These are phyloP conservation scores for Hortiboletus flavorubellus DNA, from an alignment of 768 basidiomycete genomes.

Conservation along the genomic window DNA sequence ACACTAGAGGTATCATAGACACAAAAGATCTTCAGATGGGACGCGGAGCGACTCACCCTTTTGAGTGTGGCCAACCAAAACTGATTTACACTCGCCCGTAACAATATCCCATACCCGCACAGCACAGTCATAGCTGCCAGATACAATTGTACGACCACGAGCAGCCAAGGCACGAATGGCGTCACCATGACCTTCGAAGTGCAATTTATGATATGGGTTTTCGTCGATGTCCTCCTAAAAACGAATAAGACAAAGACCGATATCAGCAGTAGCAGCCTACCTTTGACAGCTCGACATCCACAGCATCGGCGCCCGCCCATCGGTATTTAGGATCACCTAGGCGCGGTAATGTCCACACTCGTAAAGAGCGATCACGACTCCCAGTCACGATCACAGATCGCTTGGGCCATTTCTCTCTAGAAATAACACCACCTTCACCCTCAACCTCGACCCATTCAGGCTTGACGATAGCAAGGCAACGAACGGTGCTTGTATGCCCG, in stretches of 20 bases:
- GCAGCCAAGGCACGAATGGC: conserved; percentile 93
- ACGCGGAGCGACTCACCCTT: conserved; percentile 57
- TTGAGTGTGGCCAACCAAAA: conserved; percentile 83
- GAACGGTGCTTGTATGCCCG: conserved; percentile 94
- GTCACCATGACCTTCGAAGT: conserved; percentile 85
- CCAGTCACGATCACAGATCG: conserved; percentile 71
- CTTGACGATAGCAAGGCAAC: conserved; percentile 94
- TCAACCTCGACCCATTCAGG: conserved; percentile 83
- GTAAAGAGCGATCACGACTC: conserved; percentile 61
- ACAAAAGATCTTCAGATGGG: neutral
- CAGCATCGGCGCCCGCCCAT: conserved; percentile 59
- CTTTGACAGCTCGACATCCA: conserved; percentile 55
- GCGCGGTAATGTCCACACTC: conserved; percentile 65
- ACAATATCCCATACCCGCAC: conserved; percentile 95
- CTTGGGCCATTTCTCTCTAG: conserved; percentile 71
- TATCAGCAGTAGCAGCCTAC: conserved; percentile 22
- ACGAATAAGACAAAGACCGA: conserved; percentile 4
- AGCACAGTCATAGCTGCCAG: conserved; percentile 93
- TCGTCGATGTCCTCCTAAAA: conserved; percentile 59
- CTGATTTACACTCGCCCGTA: conserved; percentile 75
- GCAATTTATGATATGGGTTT: conserved; percentile 88
- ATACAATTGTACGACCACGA: conserved; percentile 84
- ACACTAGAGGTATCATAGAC: conserved; percentile 52
- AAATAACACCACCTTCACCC: conserved; percentile 55
- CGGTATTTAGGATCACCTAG: conserved; percentile 76